Evolutionary conservation across 2,329 filamentous ascomycete species (phyloP).

Genomic region (Fusarium subtropicale): DNA sequence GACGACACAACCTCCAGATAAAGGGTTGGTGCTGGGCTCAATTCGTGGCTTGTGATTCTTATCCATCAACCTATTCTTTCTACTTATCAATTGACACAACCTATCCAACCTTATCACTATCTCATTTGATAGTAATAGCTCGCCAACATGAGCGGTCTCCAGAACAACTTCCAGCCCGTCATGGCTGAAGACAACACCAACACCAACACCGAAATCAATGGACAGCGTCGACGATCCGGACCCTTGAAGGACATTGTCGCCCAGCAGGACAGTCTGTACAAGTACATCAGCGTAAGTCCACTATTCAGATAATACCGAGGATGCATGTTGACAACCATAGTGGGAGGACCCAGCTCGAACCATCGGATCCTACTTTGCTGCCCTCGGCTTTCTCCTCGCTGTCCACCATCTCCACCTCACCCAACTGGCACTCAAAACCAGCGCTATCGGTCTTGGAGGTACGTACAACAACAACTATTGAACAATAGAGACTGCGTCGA

Average conservation of each 20-base stretch:
- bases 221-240: constrained; percentile 8
- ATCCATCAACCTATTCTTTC: neutral
- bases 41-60: constrained; percentile 11
- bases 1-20: constrained; percentile 2
- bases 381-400: constrained; percentile 28
- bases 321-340: neutral
- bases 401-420: constrained; percentile 37
- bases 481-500: fast-evolving
- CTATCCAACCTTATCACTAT: neutral
- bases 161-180: constrained; percentile 17
- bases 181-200: neutral
- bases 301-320: fast-evolving
- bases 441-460: constrained; percentile 37
- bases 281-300: constrained; percentile 39
- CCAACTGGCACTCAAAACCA: constrained; percentile 25
- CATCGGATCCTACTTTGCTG: constrained; percentile 35
- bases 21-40: constrained; percentile 16
- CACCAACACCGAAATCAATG: neutral
- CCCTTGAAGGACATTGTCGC: constrained; percentile 40
- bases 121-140: neutral
- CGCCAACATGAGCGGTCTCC: constrained; percentile 22
- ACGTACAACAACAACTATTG: fast-evolving
- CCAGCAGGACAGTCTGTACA: constrained; percentile 42
- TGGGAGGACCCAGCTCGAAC: constrained; percentile 42
- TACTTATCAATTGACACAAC: neutral